These are phyloP conservation scores for Penicillium concentricum DNA, from an alignment of 2,329 filamentous ascomycete genomes.

Conservation along the genomic window DNA sequence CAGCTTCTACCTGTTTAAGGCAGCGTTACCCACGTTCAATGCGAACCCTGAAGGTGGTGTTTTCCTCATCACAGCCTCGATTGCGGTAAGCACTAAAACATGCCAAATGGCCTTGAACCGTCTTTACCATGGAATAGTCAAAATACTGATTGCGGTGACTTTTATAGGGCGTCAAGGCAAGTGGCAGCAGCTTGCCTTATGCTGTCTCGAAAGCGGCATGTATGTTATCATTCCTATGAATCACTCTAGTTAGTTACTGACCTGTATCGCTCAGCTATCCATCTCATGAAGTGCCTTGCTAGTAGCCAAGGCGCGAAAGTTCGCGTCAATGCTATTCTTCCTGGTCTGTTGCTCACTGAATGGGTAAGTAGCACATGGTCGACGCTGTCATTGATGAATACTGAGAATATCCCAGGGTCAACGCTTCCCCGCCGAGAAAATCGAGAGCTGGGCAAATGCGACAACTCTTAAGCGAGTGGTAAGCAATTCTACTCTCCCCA, in stretches of 20 bases:
- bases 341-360: conserved; percentile 65
- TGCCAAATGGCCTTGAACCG: conserved; percentile 16
- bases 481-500: conserved; percentile 20
- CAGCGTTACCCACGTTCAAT: conserved; percentile 59
- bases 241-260: neutral
- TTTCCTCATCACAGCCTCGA: conserved; percentile 63
- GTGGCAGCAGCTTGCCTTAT: conserved; percentile 66
- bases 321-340: conserved; percentile 63
- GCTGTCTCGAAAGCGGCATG: conserved; percentile 75
- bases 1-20: conserved; percentile 54
- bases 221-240: conserved; percentile 20
- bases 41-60: conserved; percentile 62
- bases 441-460: conserved; percentile 54
- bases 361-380: conserved; percentile 50
- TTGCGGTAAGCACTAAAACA: conserved; percentile 48
- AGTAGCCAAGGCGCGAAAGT: conserved; percentile 62
- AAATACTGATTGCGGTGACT: neutral
- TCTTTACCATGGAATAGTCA: neutral
- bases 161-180: conserved; percentile 48
- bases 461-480: conserved; percentile 61
- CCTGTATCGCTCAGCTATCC: conserved; percentile 48
- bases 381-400: neutral
- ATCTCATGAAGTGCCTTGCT: conserved; percentile 65
- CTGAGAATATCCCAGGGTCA: conserved; percentile 46
- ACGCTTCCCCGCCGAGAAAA: conserved; percentile 57